Evolutionary conservation across 2,329 filamentous ascomycete genomes (phyloP), one percentile per base, ranked within the genome.

Genomic region (Colletotrichum simmondsii): DNA sequence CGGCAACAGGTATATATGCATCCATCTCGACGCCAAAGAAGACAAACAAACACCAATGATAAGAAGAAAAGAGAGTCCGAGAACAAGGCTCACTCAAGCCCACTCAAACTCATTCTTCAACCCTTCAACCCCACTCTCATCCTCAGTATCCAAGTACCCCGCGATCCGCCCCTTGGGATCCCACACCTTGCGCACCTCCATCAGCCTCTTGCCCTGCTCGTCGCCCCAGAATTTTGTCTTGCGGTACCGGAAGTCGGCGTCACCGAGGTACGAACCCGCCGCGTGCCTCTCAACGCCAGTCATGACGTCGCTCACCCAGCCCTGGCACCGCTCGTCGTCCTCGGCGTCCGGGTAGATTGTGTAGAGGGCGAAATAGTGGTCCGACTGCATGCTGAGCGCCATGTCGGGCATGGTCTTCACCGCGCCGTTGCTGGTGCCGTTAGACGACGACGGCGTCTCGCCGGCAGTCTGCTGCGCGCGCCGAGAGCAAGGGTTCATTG

Each of bases 341-440:
- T 76, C 72, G 22, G 78, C 80, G 28, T 87, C 79, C 61, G 88
- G 84, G 84, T 86, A 90, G 2, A 88, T 79, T 0, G 85, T 81
- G 75, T 90, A 90, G 3, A 87, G 66, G 2, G 88, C 87, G 76
- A 90, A 86, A 77, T 90, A 90, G 77, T 90, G 87, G 75, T 90
- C 88, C 0, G 83, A 84, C 67, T 89, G 87, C 84, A 89, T 84
- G 32, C 83, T 87, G 16, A 89, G 79, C 4, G 88, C 88, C 88
- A 90, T 90, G 69, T 87, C 85, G 1, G 83, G 81, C 46, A 85
- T 78, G 35, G 73, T 57, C 57, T 24, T 28, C 8, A 10, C 49
- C 5, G 56, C 11, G 57, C 32, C 4, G 28, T 65, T 52, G 56
- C 65, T n/a, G 4, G 83, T 65, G 81, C 83, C 4, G 80, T 83